A percentile compares a stretch with the other conserved stretches of the same genome.
phyloP scores from a whole-genome alignment of 768 basidiomycete genomes.

The Tubosaeta brunneosetosa region DNA sequence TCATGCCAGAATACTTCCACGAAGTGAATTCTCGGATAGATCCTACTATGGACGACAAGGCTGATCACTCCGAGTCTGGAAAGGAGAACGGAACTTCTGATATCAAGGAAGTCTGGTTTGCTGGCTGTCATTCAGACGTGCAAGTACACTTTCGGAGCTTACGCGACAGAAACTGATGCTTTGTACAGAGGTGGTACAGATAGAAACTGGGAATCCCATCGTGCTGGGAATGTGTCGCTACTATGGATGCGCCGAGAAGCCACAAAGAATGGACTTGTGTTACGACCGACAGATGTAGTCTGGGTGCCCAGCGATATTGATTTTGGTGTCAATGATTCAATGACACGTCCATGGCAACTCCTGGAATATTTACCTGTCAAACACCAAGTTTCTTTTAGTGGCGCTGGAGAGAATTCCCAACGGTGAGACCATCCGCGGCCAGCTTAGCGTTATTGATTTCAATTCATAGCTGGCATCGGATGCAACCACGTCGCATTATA shows the following conservation, averaged over 20 bases:
- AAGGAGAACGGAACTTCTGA: constrained; percentile 4
- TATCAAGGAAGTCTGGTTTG: constrained; percentile 67
- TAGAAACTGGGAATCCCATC: constrained; percentile 13
- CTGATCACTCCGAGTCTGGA: background rate
- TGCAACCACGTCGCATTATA: constrained; percentile 23
- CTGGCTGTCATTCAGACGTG: constrained; percentile 41
- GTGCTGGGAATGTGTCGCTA: constrained; percentile 23
- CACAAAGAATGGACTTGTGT: constrained; percentile 17
- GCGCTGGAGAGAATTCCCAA: constrained; percentile 14
- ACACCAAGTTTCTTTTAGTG: constrained; percentile 20
- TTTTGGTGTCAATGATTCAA: constrained; percentile 19
- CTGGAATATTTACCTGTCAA: constrained; percentile 23
- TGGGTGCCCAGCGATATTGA: constrained; percentile 26
- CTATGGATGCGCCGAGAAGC: constrained; percentile 36
- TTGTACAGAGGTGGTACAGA: constrained; percentile 12
- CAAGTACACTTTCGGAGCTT: background rate
- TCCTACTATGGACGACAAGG: background rate
- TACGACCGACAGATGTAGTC: constrained; percentile 23
- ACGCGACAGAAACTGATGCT: background rate
- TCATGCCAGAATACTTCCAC: constrained; percentile 40
- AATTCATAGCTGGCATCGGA: constrained; percentile 9
- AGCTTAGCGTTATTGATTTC: background rate
- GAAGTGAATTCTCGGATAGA: constrained; percentile 22
- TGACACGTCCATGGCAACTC: constrained; percentile 11
- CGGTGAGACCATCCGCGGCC: constrained; percentile 8